These are phyloP conservation scores for Lichtheimia corymbifera DNA, from an alignment of 371 early-diverging fungal genomes.

Conservation along the genomic window DNA sequence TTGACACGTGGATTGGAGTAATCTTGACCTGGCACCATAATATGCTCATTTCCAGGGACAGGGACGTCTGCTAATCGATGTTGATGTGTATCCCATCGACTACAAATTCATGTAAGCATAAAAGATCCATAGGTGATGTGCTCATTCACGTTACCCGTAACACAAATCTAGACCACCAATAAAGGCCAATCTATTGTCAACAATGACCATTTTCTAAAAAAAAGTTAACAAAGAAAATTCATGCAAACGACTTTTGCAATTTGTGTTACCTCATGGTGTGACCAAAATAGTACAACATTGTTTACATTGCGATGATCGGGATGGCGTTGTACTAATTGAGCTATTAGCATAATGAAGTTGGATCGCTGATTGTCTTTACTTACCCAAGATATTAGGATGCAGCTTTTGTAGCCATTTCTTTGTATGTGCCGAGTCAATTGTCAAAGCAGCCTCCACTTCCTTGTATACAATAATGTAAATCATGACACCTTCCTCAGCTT, in stretches of 20 bases:
- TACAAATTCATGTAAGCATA: constrained; percentile 42
- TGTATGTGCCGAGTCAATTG: constrained; percentile 81
- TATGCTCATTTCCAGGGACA: constrained; percentile 38
- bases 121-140: too few relatives aligned
- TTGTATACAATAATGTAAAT: constrained; percentile 91
- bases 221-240: too few relatives aligned
- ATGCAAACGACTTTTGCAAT: too few relatives aligned
- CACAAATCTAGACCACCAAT: constrained; percentile 86
- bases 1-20: constrained; percentile 90
- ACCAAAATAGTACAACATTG: constrained; percentile 10
- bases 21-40: constrained; percentile 84
- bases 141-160: constrained; percentile 50
- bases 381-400: constrained; percentile 80
- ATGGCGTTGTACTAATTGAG: constrained; percentile 60
- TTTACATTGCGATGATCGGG: constrained; percentile 55
- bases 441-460: constrained; percentile 80
- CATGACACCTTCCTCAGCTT: constrained; percentile 88
- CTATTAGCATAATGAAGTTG: neutral
- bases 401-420: constrained; percentile 74
- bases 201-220: constrained; percentile 66
- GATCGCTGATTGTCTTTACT: constrained; percentile 18
- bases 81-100: constrained; percentile 83
- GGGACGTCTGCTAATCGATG: constrained; percentile 78
- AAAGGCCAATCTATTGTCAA: constrained; percentile 75
- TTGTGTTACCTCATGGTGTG: constrained; percentile 15